Conservation (phyloP, 208 protist species). For the Wallacemonas sp. region DNA sequence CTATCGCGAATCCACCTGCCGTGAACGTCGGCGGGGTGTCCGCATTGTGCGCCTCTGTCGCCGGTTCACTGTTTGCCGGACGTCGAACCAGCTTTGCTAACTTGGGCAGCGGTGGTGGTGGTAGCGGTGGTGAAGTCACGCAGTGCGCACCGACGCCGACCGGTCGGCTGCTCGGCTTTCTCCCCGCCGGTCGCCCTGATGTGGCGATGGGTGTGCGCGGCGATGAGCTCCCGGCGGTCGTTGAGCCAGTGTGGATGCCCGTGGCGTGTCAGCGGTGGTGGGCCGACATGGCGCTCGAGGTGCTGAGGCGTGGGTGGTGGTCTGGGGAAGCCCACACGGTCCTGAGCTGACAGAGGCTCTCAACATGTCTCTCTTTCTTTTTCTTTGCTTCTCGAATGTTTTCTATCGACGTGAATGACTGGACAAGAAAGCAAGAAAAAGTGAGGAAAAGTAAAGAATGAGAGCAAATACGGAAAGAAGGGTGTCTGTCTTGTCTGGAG, state of each 20-base stretch:
- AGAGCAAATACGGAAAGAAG: too few species aligned
- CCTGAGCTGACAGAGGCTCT: conserved; percentile 1
- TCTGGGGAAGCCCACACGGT: background rate
- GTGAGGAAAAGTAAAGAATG: background rate
- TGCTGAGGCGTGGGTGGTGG: background rate
- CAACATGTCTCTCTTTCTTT: too few species aligned
- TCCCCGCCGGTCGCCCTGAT: background rate
- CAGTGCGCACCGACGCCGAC: background rate
- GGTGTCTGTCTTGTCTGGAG: too few species aligned
- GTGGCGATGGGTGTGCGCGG: background rate
- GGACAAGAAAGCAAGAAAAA: background rate
- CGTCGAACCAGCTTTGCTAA: too few species aligned
- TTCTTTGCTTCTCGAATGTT: too few species aligned
- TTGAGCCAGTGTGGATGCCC: conserved; percentile 6
- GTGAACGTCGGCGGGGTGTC: too few species aligned
- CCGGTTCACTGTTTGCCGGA: too few species aligned
- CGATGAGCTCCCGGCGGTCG: background rate
- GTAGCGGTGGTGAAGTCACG: background rate
- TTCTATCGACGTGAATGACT: too few species aligned
- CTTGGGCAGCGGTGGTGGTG: too few species aligned
- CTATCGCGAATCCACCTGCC: background rate
- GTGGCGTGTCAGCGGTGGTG: conserved; percentile 11
- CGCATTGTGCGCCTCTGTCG: too few species aligned
- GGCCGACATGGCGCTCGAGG: background rate
- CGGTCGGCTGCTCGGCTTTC: conserved; percentile 1